Evolutionary conservation across 805 yeast genomes (phyloP), one percentile per base, ranked within the genome.

Genomic region (Nakazawaea populi): DNA sequence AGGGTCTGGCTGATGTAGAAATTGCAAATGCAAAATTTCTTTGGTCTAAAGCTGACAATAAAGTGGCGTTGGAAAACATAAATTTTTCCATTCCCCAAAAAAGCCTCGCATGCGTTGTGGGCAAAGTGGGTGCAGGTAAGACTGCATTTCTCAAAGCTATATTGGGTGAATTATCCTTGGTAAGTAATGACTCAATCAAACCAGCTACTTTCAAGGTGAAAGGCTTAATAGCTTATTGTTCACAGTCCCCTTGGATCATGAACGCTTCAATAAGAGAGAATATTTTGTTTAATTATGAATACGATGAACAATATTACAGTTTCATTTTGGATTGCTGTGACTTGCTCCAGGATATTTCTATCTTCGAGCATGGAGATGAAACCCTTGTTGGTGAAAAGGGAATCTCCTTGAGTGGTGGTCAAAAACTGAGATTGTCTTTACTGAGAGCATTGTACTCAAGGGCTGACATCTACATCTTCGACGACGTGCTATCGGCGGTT

Each of bases 371-470:
- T 61, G 96, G 97, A 49, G 98, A 94, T 65, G 75, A 75, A 47
- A 94, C 99, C 5, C 81, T 87, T 58, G 98, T 94, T 52, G 99
- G 99, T 55, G 99, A 94, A 70, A 89, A 92, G 66, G 99, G 99
- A 56, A 91, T 94, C 47, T 89, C 97, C 11, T 74, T 94, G 47
- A 88, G 96, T 41, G 99, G 99, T 47, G 99, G 99, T 43, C 99
- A 94, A 68, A 94, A 94, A 75, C 98, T 99, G 0, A 83, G 99
- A 65, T 76, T 94, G 36, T 84, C 96, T 1, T 76, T 94, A 48
- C 99, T 99, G 0, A 80, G 99, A 64, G 97, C 99, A 9, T 96
- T 94, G 7, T 94, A 94, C 64, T 80, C 96, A 10, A 77, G 98
- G 56, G 95, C 98, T 3, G 98, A 94, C 62, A 80, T 94, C 32